phyloP scores from a whole-genome alignment of 352 stramenopile genomes.

The Globisporangium apiculatum region DNA sequence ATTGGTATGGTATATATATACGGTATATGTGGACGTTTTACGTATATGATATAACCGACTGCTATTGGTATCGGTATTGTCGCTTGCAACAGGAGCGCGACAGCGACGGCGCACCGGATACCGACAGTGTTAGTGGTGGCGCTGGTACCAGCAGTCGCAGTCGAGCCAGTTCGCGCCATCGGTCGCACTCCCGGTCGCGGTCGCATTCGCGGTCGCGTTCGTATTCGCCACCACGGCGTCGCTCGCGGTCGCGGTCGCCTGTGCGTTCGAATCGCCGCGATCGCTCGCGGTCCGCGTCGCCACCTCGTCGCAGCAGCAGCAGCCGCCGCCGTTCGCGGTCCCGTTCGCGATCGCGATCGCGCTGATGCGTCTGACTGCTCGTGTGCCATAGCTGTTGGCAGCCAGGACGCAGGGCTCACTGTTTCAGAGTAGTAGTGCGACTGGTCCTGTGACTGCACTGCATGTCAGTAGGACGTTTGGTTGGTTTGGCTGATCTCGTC shows the following conservation, averaged over 20 bases:
- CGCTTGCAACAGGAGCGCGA: too few relatives aligned
- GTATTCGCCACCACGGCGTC: too few relatives aligned
- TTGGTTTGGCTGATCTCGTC: neutral
- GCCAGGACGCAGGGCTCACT: neutral
- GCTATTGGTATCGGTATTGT: neutral
- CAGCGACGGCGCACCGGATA: too few relatives aligned
- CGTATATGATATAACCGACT: neutral
- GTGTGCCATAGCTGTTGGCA: neutral
- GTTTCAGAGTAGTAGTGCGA: too few relatives aligned
- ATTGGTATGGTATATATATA: too few relatives aligned
- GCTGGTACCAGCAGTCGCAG: constrained; percentile 6
- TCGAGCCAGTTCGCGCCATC: constrained; percentile 2
- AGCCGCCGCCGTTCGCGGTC: constrained; percentile 4
- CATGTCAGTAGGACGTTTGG: too few relatives aligned
- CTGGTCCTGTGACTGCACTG: too few relatives aligned
- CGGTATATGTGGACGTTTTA: too few relatives aligned
- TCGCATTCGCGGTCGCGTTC: too few relatives aligned
- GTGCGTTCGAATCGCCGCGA: constrained; percentile 1
- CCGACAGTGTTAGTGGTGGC: neutral
- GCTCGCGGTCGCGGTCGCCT: constrained; percentile 15
- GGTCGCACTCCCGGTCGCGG: constrained; percentile 14
- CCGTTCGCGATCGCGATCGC: constrained; percentile 13
- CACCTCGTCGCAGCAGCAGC: constrained; percentile 12
- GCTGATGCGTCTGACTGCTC: neutral
- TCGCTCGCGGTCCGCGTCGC: too few relatives aligned